These are phyloP conservation scores for Nannochloris sp. DNA, from an alignment of 139 green algal genomes.

Conservation along the genomic window DNA sequence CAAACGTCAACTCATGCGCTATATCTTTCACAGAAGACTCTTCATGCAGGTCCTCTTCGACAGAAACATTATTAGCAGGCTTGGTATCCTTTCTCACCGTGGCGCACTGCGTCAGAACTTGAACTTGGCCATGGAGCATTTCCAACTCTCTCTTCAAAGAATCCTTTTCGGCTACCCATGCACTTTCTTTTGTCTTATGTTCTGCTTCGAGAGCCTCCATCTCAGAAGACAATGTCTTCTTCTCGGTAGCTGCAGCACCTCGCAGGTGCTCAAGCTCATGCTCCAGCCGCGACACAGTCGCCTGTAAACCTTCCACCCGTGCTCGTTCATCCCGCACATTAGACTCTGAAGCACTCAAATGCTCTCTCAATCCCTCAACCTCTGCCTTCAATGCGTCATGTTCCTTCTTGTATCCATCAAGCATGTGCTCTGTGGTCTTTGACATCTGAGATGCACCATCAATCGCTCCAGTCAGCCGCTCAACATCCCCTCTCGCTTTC, in stretches of 20 bases:
- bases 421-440: background rate
- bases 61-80: background rate
- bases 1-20: background rate
- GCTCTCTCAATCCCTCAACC: background rate
- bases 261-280: background rate
- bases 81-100: background rate
- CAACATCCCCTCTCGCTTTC: background rate
- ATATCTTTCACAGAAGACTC: background rate
- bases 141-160: background rate
- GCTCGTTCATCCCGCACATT: background rate
- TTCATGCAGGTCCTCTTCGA: background rate
- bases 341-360: background rate
- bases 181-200: background rate
- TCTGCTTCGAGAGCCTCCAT: background rate
- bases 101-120: background rate
- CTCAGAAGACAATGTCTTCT: background rate
- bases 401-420: background rate
- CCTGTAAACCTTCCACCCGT: background rate
- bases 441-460: background rate
- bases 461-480: background rate
- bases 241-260: background rate
- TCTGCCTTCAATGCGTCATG: background rate
- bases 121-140: background rate
- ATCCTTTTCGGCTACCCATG: background rate
- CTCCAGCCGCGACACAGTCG: background rate